These are phyloP conservation scores for Onygenales sp. DNA, from an alignment of 2,329 filamentous ascomycete species.

Conservation along the genomic window DNA sequence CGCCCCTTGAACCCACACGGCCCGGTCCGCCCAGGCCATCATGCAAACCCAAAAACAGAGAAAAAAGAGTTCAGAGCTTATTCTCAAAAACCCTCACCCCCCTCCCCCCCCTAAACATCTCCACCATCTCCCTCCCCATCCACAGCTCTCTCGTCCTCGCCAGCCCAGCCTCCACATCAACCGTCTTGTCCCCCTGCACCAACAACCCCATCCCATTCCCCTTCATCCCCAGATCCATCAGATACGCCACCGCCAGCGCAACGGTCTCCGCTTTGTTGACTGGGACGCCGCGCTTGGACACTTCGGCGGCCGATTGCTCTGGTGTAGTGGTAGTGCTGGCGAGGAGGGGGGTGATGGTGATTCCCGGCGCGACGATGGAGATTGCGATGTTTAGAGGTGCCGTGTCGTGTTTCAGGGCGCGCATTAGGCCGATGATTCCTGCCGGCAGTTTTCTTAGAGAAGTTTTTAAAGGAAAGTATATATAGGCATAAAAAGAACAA, in stretches of 20 bases:
- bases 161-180: slow-evolving; percentile 38
- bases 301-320: slow-evolving; percentile 33
- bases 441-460: not conserved
- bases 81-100: slow-evolving; percentile 18
- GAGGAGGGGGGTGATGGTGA: slow-evolving; percentile 40
- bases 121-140: slow-evolving; percentile 44
- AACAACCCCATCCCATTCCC: slow-evolving; percentile 39
- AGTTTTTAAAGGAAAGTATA: too few species aligned
- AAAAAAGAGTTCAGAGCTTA: slow-evolving; percentile 11
- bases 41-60: not conserved
- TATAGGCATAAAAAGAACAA: not conserved
- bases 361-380: slow-evolving; percentile 39
- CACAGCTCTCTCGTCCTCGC: slow-evolving; percentile 36
- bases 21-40: too few species aligned
- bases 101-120: slow-evolving; percentile 38
- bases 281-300: slow-evolving; percentile 36
- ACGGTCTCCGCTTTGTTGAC: slow-evolving; percentile 39
- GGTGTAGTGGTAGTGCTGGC: slow-evolving; percentile 22
- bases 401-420: slow-evolving; percentile 41
- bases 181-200: slow-evolving; percentile 34
- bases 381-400: slow-evolving; percentile 37
- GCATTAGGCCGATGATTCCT: slow-evolving; percentile 41
- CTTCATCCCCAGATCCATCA: slow-evolving; percentile 34
- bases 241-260: slow-evolving; percentile 35
- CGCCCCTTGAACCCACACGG: too few species aligned